These are phyloP conservation scores for Xylaria sp. DNA, from an alignment of 2,329 filamentous ascomycete species.

Conservation along the genomic window DNA sequence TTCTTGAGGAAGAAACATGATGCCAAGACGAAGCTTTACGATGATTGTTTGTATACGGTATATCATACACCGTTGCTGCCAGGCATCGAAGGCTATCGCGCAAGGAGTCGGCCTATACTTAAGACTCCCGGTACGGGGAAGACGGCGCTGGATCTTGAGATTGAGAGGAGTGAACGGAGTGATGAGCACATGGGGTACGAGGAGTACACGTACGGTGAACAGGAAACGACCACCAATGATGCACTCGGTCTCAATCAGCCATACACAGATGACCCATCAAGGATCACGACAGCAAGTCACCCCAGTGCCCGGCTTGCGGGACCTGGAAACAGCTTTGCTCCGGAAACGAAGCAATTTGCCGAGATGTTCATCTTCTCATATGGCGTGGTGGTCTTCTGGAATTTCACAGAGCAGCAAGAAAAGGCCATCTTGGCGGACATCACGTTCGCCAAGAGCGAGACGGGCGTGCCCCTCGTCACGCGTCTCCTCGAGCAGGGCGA, in stretches of 20 bases:
- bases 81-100: conserved; percentile 77
- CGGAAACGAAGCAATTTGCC: conserved; percentile 72
- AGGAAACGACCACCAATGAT: conserved; percentile 25
- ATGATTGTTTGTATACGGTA: conserved; percentile 93
- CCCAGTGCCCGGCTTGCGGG: conserved; percentile 27
- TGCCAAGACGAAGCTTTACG: conserved; percentile 91
- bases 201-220: conserved; percentile 57
- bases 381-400: conserved; percentile 97
- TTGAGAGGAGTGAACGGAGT: conserved; percentile 83
- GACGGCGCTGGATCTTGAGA: conserved; percentile 88
- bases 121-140: conserved; percentile 87
- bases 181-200: conserved; percentile 90
- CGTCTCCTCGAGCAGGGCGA: conserved; percentile 80
- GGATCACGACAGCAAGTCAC: conserved; percentile 3
- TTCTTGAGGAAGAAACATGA: conserved; percentile 85
- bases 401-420: conserved; percentile 92
- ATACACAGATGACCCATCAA: conserved; percentile 14
- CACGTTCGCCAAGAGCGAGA: conserved; percentile 73
- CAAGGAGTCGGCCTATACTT: conserved; percentile 84
- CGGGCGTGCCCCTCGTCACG: conserved; percentile 62
- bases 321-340: conserved; percentile 55
- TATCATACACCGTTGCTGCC: conserved; percentile 88
- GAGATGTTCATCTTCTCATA: conserved; percentile 98
- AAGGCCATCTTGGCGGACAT: conserved; percentile 94
- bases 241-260: conserved; percentile 23